These are phyloP conservation scores for Acmispon strigosus DNA, from an alignment of 306 rosid species.

Conservation along the genomic window DNA sequence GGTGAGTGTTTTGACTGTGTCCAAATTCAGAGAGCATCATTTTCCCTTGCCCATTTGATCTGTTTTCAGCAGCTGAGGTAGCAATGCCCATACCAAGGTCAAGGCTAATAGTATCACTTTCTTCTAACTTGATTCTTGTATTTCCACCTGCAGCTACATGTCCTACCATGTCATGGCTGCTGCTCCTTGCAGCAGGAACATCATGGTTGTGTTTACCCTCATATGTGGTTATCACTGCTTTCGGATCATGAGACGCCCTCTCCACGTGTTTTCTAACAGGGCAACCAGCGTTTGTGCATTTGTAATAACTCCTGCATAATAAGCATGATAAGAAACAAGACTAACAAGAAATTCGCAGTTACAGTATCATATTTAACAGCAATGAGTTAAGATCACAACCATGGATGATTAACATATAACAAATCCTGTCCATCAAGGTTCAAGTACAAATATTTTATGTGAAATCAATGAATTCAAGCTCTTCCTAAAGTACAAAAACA, in stretches of 20 bases:
- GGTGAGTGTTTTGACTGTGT: conserved; percentile 34
- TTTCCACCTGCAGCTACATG: conserved; percentile 28
- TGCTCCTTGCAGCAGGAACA: conserved; percentile 77
- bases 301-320: conserved; percentile 88
- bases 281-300: conserved; percentile 92
- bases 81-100: conserved; percentile 85
- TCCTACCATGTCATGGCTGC: conserved; percentile 77
- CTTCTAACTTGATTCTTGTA: conserved; percentile 56
- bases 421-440: no score
- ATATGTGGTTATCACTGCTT: conserved; percentile 93
- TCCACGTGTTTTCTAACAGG: conserved; percentile 97
- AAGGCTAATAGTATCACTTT: conserved; percentile 75
- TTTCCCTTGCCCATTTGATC: conserved; percentile 47
- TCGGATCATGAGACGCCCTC: conserved; percentile 96
- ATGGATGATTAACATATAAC: neutral
- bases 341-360: conserved; percentile 5
- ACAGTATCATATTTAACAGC: no score
- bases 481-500: no score
- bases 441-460: no score
- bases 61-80: conserved; percentile 47
- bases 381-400: neutral
- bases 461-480: no score
- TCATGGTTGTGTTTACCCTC: conserved; percentile 97
- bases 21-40: conserved; percentile 37
- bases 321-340: conserved; percentile 19